Percentiles rank a stretch among this genome's conserved stretches.
These are phyloP conservation scores for Pichia nanzhaoensis DNA, from an alignment of 805 yeast species.

Conservation along the genomic window DNA sequence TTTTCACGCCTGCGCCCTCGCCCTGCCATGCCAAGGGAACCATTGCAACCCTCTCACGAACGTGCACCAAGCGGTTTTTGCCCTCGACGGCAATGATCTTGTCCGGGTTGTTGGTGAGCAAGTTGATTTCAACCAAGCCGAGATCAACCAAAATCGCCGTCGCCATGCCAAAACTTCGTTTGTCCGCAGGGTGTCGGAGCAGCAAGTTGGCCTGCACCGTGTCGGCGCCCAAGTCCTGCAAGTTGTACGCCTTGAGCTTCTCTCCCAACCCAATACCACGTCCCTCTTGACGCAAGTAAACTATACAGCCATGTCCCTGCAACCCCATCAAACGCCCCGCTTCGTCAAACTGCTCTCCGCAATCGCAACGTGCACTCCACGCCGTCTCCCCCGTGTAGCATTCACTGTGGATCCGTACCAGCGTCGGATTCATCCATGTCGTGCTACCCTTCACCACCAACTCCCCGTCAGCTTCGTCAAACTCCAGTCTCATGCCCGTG, in stretches of 20 bases:
- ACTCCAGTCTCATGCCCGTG: constrained; percentile 32
- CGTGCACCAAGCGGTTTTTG: constrained; percentile 62
- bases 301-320: constrained; percentile 87
- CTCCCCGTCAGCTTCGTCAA: constrained; percentile 34
- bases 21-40: constrained; percentile 87
- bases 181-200: constrained; percentile 96
- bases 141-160: constrained; percentile 87
- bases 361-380: constrained; percentile 98
- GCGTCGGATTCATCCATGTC: constrained; percentile 36
- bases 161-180: constrained; percentile 88
- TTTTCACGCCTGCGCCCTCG: constrained; percentile 57
- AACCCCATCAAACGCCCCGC: constrained; percentile 91
- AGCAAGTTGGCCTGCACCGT: constrained; percentile 93
- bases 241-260: constrained; percentile 89
- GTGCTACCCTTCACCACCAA: constrained; percentile 27
- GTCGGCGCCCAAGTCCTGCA: constrained; percentile 97
- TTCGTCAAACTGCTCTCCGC: constrained; percentile 98
- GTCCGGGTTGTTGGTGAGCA: constrained; percentile 93
- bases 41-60: constrained; percentile 92
- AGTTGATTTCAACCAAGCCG: constrained; percentile 61
- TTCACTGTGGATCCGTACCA: constrained; percentile 91
- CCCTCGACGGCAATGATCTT: constrained; percentile 95
- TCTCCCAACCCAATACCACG: constrained; percentile 99
- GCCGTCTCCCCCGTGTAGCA: constrained; percentile 99
- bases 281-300: constrained; percentile 95